These are phyloP conservation scores for Metschnikowia henanensis DNA, from an alignment of 805 yeast species.

Conservation along the genomic window DNA sequence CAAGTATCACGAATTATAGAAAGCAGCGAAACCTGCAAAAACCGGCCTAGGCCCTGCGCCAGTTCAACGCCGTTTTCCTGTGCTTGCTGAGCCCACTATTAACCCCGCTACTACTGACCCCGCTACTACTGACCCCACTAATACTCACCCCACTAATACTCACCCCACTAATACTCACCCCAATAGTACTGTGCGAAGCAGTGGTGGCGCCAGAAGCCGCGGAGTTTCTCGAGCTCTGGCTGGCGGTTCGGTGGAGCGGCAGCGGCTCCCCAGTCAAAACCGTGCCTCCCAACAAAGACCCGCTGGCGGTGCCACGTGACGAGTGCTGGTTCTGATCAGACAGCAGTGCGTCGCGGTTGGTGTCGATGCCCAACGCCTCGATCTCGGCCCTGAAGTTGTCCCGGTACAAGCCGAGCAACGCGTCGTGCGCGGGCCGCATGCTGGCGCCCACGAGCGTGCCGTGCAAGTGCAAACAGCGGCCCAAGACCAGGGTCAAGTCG, in stretches of 20 bases:
- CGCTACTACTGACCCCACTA: too few species aligned
- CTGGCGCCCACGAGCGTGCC: slow-evolving; percentile 57
- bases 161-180: too few species aligned
- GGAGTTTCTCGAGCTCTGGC: slow-evolving; percentile 18
- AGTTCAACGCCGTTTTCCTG: slow-evolving; percentile 39
- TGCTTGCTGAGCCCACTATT: slow-evolving; percentile 14
- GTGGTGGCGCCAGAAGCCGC: slow-evolving; percentile 15
- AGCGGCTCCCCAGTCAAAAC: slow-evolving; percentile 1
- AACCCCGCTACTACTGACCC: too few species aligned
- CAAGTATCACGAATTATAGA: too few species aligned
- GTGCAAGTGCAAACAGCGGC: slow-evolving; percentile 67
- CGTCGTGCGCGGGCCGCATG: slow-evolving; percentile 64
- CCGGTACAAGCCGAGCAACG: slow-evolving; percentile 59
- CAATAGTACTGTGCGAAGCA: too few species aligned
- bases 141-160: too few species aligned
- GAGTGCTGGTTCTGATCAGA: slow-evolving; percentile 25
- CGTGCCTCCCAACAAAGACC: slow-evolving; percentile 3
- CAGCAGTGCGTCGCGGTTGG: slow-evolving; percentile 29
- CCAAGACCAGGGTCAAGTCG: slow-evolving; percentile 65
- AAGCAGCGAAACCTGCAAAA: too few species aligned
- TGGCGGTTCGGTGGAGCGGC: slow-evolving; percentile 19
- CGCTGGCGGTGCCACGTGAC: slow-evolving; percentile 11
- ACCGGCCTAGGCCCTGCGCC: slow-evolving; percentile 27
- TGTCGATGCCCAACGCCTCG: slow-evolving; percentile 35
- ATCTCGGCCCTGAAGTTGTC: slow-evolving; percentile 73